Evolutionary conservation across 139 green algal species (phyloP).

Genomic region (Coelastrella sp.): DNA sequence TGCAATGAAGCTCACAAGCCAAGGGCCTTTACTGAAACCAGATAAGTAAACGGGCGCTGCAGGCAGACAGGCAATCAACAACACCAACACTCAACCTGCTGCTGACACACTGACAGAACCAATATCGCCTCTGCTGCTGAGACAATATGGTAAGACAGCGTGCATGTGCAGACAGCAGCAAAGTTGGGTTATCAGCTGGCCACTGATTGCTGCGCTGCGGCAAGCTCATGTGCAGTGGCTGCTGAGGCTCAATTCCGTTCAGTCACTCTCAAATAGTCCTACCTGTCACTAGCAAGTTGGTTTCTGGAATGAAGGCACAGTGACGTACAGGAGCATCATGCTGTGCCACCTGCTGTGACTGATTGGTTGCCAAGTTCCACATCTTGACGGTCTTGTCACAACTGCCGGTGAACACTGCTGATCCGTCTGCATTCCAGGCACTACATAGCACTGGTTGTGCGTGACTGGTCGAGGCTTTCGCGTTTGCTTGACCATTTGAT

Average conservation of each 20-base stretch:
- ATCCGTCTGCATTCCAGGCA: conserved; percentile 89
- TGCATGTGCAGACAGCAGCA: too few relatives aligned
- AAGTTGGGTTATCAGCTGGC: too few relatives aligned
- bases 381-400: conserved; percentile 95
- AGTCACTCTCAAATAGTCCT: not conserved
- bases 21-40: too few relatives aligned
- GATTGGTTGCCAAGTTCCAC: conserved; percentile 93
- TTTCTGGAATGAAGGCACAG: conserved; percentile 77
- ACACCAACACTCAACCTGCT: too few relatives aligned
- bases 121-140: too few relatives aligned
- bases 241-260: too few relatives aligned
- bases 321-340: conserved; percentile 90
- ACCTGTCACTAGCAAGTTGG: conserved; percentile 84
- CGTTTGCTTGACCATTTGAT: conserved; percentile 71
- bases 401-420: conserved; percentile 73
- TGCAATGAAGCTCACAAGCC: too few relatives aligned
- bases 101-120: too few relatives aligned
- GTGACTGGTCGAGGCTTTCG: conserved; percentile 85
- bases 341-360: conserved; percentile 82
- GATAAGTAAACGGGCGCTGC: too few relatives aligned
- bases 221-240: too few relatives aligned
- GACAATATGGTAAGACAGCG: too few relatives aligned
- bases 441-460: conserved; percentile 87
- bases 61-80: too few relatives aligned
- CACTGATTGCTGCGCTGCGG: not conserved